phyloP scores from a whole-genome alignment of 805 yeast species.

The Candida qinlingensis region DNA sequence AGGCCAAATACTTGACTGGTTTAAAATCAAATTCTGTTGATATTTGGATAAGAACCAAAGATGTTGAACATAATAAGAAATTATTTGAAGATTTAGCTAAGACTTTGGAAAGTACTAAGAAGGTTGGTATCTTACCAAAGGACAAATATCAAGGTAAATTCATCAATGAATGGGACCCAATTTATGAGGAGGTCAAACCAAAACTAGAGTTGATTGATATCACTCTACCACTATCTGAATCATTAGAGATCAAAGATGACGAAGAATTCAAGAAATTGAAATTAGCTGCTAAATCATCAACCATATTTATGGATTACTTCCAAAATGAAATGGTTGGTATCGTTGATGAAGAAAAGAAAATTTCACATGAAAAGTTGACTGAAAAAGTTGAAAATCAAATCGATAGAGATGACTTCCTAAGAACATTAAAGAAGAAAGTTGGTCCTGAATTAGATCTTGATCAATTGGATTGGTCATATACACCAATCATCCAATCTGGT shows the following conservation, averaged over 20 bases:
- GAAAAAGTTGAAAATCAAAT: constrained; percentile 77
- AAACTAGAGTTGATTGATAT: constrained; percentile 47
- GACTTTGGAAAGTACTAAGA: constrained; percentile 38
- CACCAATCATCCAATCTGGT: constrained; percentile 88
- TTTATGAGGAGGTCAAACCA: constrained; percentile 34
- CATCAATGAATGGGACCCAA: constrained; percentile 68
- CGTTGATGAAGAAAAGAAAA: constrained; percentile 80
- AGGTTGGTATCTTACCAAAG: constrained; percentile 64
- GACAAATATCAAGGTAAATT: constrained; percentile 83
- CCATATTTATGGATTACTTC: constrained; percentile 73
- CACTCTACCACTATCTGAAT: constrained; percentile 45
- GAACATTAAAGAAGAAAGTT: constrained; percentile 44
- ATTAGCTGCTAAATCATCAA: constrained; percentile 72
- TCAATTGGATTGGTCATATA: constrained; percentile 86
- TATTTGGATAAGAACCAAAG: constrained; percentile 77
- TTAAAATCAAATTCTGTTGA: constrained; percentile 44
- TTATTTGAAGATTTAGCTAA: constrained; percentile 53
- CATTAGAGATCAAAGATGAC: constrained; percentile 73
- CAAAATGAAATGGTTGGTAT: constrained; percentile 83
- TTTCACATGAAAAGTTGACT: constrained; percentile 66
- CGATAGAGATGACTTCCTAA: constrained; percentile 70
- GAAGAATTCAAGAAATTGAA: constrained; percentile 63
- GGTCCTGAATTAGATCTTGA: constrained; percentile 71
- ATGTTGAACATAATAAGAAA: constrained; percentile 65
- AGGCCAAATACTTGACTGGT: constrained; percentile 71